Evolutionary conservation across 1,284 basidiomycete species (phyloP).

Genomic region (Erythrobasidium hasegawianum): DNA sequence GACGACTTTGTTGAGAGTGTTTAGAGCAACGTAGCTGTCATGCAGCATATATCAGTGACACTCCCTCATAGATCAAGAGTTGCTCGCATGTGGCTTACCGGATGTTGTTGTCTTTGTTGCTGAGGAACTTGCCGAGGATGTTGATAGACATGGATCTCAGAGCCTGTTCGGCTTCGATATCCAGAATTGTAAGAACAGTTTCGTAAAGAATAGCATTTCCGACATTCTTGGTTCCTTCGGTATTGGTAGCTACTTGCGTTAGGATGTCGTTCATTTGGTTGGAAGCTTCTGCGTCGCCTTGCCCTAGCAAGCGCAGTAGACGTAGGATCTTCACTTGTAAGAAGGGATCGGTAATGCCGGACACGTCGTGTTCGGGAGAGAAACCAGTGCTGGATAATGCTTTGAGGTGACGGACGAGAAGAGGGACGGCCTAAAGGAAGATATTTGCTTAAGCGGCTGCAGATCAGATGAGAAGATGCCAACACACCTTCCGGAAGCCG

Average conservation of each 20-base stretch:
- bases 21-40: conserved; percentile 97
- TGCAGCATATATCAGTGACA: no score
- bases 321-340: conserved; percentile 95
- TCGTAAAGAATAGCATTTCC: conserved; percentile 98
- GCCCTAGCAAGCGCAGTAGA: conserved; percentile 82
- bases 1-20: conserved; percentile 98
- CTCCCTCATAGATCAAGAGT: no score
- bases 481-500: conserved; percentile 75
- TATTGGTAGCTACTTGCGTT: conserved; percentile 91
- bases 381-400: conserved; percentile 96
- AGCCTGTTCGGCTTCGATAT: conserved; percentile 94
- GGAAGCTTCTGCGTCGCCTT: conserved; percentile 77
- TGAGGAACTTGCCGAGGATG: conserved; percentile 95
- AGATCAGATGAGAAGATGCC: not conserved
- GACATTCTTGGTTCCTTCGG: conserved; percentile 95
- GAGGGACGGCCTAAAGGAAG: conserved; percentile 70
- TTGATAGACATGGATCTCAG: conserved; percentile 99
- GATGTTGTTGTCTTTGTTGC: conserved; percentile 98
- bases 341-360: conserved; percentile 98
- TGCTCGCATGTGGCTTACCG: no score
- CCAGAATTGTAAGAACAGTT: conserved; percentile 93
- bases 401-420: conserved; percentile 93
- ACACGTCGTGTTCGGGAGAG: conserved; percentile 99
- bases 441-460: not conserved
- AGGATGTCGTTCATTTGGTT: conserved; percentile 99